Base-by-base conservation (phyloP, 495 filamentous ascomycete species). In the Cercophora newfieldiana region DNA sequence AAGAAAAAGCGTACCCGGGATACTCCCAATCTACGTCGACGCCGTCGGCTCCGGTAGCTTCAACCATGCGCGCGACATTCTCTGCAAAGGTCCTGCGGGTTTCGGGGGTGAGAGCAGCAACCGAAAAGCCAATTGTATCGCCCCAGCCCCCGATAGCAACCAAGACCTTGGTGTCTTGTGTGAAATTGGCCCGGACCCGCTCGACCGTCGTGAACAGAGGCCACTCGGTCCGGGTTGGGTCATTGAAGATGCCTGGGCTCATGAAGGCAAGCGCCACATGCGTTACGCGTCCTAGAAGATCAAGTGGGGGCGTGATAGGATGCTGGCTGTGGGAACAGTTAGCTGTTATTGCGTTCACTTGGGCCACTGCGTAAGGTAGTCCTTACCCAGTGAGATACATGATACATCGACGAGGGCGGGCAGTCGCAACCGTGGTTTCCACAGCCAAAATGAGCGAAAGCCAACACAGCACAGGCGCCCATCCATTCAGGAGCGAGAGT, bases 21-120 rank as follows among this genome's bases (percentile, higher is more conserved):
- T 92, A 93, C 68, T 93, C 90, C 90, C 90, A 93, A 71, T 93
- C 90, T 62, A 92, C 86, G 65, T 93, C 90, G 74, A 86, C 76
- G 18, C 80, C 89, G 70, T 92, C 89, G 37, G 89, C 88, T 0
- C 86, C 85, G 12, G 84, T 86, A 12, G 77, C 75, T 2, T 81
- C 75, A 10, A 93, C 78, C 88, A 91, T 89, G 0, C 75, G 73
- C 7, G 83, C 84, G 2, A 91, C 80, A 65, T 91, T 90, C 63
- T 81, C 82, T 24, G 89, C 90, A 70, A 89, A 92, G 22, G 69
- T 79, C 59, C 77, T 70, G 14, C 87, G 83, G 7, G 78, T 81
- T 8, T 79, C 71, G 0, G 84, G 81, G 1, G 82, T 85, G 49
- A 79, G 81, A 1, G 87, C 88, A 7, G 82, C 89, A 1, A 71